A percentile compares a stretch with the other conserved stretches of the same genome.
Conservation (phyloP, 208 protist species). For the Wallacemonas sp. region DNA sequence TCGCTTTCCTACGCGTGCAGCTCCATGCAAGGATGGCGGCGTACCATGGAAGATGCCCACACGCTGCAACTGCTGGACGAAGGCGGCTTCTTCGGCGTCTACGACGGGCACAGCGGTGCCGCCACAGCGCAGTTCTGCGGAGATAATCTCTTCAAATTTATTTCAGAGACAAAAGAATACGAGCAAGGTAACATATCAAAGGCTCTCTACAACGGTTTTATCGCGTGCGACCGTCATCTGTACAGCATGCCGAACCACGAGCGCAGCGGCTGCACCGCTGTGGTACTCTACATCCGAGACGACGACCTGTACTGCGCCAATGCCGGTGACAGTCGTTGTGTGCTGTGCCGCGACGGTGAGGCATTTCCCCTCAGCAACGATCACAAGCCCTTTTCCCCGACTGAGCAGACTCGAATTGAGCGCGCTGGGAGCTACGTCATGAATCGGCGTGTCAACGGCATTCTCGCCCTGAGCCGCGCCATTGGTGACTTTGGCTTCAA, state of each 20-base stretch:
- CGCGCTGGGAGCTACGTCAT: slow-evolving; percentile 90
- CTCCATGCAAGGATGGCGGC: slow-evolving; percentile 91
- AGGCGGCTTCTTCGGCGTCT: slow-evolving; percentile 89
- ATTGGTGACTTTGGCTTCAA: slow-evolving; percentile 96
- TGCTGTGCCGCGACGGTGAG: slow-evolving; percentile 85
- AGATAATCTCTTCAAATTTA: slow-evolving; percentile 74
- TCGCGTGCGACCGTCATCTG: slow-evolving; percentile 80
- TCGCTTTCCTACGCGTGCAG: slow-evolving; percentile 66
- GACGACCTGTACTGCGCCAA: slow-evolving; percentile 90
- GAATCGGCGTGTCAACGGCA: slow-evolving; percentile 94
- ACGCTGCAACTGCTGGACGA: slow-evolving; percentile 66
- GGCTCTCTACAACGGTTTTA: slow-evolving; percentile 87
- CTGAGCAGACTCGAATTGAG: slow-evolving; percentile 88
- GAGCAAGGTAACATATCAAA: slow-evolving; percentile 50
- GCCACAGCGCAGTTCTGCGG: slow-evolving; percentile 78
- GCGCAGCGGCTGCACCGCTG: slow-evolving; percentile 86
- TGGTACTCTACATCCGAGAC: slow-evolving; percentile 76
- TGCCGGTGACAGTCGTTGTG: slow-evolving; percentile 91
- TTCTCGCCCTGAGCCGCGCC: slow-evolving; percentile 92
- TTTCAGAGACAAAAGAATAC: slow-evolving; percentile 62
- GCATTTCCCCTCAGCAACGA: slow-evolving; percentile 91
- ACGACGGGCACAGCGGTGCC: slow-evolving; percentile 89
- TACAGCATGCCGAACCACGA: slow-evolving; percentile 47
- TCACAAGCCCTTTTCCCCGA: slow-evolving; percentile 90
- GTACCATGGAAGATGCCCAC: slow-evolving; percentile 92